phyloP scores from a whole-genome alignment of 108 stramenopile species.

The Cyclotella baltica region DNA sequence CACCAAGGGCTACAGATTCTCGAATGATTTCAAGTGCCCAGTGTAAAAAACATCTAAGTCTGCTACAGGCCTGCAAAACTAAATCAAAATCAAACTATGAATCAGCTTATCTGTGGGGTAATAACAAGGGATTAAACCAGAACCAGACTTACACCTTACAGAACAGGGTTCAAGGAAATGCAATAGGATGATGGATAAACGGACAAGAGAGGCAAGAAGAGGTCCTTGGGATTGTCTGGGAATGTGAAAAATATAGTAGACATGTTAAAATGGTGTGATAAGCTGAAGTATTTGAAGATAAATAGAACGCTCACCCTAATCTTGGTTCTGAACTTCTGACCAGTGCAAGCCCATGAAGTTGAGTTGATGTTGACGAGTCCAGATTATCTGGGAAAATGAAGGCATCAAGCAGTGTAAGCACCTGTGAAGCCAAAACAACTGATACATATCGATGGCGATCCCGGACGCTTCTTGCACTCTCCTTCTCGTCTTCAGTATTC shows the following conservation, averaged over 20 bases:
- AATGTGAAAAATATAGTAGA: too few species aligned
- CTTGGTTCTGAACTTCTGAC: constrained; percentile 79
- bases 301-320: too few species aligned
- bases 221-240: constrained; percentile 81
- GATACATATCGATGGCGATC: constrained; percentile 47
- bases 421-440: constrained; percentile 68
- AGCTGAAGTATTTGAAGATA: too few species aligned
- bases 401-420: constrained; percentile 80
- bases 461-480: constrained; percentile 1
- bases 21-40: constrained; percentile 82
- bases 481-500: neutral
- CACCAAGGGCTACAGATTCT: constrained; percentile 74
- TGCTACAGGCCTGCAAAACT: constrained; percentile 80
- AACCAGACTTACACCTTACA: too few species aligned
- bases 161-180: constrained; percentile 78
- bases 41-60: constrained; percentile 78
- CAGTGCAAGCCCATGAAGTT: constrained; percentile 81
- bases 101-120: too few species aligned
- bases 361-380: constrained; percentile 67
- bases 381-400: constrained; percentile 87
- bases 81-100: too few species aligned
- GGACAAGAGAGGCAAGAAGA: constrained; percentile 69
- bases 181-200: constrained; percentile 78
- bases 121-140: too few species aligned
- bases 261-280: too few species aligned